Base-by-base conservation (phyloP, 1,284 basidiomycete genomes). In the Trametes sp. region DNA sequence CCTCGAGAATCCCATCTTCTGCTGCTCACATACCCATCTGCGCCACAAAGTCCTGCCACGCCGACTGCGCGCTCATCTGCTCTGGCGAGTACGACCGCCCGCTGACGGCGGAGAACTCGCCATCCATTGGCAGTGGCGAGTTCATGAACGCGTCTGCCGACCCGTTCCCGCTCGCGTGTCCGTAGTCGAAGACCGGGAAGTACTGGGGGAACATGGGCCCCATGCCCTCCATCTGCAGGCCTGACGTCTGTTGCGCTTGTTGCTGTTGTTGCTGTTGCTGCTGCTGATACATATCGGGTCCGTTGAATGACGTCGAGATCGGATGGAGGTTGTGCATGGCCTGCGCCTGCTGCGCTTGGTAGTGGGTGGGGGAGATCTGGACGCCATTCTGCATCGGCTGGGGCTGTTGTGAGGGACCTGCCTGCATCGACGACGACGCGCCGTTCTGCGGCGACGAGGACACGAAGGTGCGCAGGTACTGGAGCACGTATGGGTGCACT, bases 141-240 rank as follows among this genome's bases (percentile, higher is more conserved):
- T 68, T 68, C 42, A 70, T 55, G 50, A 66, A 71, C 55, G 62
- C 57, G 6, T 67, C 66, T 23, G 63, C 50, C 38, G 65, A 38
- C 29, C 65, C 57, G 45, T 67, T 51, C 54, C 59, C 63, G 28
- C 72, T 68, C 35, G 72, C 72, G 59, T 80, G 78, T 16, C 80
- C 82, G 72, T 92, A 92, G 71, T 92, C 90, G 68, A 89, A 92
- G 33, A 91, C 90, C 1, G 88, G 84, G 80, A 92, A 91, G 69
- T 92, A 92, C 66, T 82, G 83, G 10, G 90, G 90, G 75, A 87
- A 85, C 41, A 68, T 65, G n/a, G 71, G 67, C 48, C 64, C 66
- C 48, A 72, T 55, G 10, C 65, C 70, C 21, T 73, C 70, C 69
- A 74, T 65, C 35, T 69, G 71, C 54, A 68, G 42, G 29, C 66